Percentiles rank a stretch among this genome's conserved stretches.
Evolutionary conservation across 2,329 filamentous ascomycete genomes (phyloP).

Genomic region (Pseudomassariella vexata): DNA sequence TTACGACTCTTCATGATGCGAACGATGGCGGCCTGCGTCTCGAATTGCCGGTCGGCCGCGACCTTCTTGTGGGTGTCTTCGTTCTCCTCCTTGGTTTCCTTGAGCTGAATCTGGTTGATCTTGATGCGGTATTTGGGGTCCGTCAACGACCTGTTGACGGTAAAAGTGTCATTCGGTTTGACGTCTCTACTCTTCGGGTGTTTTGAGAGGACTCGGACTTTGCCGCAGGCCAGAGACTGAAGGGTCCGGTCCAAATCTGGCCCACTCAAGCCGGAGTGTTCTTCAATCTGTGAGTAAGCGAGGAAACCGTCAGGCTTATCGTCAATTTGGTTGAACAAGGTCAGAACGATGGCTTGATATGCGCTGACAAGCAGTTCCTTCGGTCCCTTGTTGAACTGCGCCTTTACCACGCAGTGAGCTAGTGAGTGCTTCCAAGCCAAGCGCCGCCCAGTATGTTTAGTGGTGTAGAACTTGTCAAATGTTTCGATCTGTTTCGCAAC

Average conservation of each 20-base stretch:
- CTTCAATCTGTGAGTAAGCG: conserved; percentile 68
- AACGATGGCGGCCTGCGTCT: conserved; percentile 95
- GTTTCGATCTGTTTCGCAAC: conserved; percentile 71
- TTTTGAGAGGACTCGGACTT: conserved; percentile 77
- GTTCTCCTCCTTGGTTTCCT: conserved; percentile 93
- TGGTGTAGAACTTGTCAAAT: conserved; percentile 82
- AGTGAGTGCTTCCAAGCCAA: conserved; percentile 89
- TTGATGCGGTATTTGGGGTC: conserved; percentile 88
- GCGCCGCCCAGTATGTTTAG: conserved; percentile 81
- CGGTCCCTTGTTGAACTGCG: conserved; percentile 68
- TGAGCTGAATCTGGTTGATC: conserved; percentile 97
- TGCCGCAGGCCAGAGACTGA: conserved; percentile 90
- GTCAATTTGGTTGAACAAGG: conserved; percentile 76
- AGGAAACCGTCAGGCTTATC: conserved; percentile 52
- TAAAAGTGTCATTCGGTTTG: conserved; percentile 72
- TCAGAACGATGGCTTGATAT: conserved; percentile 84
- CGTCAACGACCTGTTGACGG: conserved; percentile 69
- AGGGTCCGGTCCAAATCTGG: conserved; percentile 82
- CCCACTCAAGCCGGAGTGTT: conserved; percentile 68
- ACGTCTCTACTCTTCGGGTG: conserved; percentile 81
- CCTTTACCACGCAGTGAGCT: conserved; percentile 83
- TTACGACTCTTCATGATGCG: conserved; percentile 95
- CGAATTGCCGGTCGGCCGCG: conserved; percentile 83
- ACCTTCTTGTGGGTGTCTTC: conserved; percentile 89
- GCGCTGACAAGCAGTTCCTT: conserved; percentile 90